Conservation (phyloP, 1,139 yeast species). For the Pichia sp. region DNA sequence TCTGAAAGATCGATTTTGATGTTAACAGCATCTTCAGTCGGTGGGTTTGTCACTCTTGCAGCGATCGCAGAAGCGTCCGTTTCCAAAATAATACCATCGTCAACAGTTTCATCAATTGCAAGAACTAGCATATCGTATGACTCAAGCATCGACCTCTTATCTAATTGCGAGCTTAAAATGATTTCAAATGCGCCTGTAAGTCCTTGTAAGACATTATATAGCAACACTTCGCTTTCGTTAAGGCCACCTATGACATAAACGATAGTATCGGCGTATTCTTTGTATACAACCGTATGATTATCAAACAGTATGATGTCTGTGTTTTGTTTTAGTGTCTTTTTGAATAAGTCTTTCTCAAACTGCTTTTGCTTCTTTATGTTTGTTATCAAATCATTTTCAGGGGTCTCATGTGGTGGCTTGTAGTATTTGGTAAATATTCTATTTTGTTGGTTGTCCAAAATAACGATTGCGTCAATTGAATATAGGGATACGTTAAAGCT, state of each 20-base stretch:
- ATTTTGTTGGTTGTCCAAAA: conserved; percentile 77
- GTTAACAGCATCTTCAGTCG: conserved; percentile 57
- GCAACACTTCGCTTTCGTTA: conserved; percentile 81
- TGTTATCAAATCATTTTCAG: conserved; percentile 29
- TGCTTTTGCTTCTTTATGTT: conserved; percentile 57
- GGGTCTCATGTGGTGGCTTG: conserved; percentile 49
- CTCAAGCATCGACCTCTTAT: conserved; percentile 72
- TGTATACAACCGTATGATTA: conserved; percentile 73
- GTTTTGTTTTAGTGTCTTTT: conserved; percentile 73
- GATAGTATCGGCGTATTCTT: conserved; percentile 71
- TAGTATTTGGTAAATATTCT: conserved; percentile 85
- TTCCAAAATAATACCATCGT: conserved; percentile 87
- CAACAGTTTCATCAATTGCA: conserved; percentile 88
- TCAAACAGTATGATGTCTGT: conserved; percentile 80
- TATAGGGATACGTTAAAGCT: conserved; percentile 66
- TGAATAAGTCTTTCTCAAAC: conserved; percentile 70
- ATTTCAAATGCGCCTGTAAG: conserved; percentile 77
- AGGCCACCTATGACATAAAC: conserved; percentile 66
- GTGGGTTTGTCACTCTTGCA: conserved; percentile 83
- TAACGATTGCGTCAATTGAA: conserved; percentile 69
- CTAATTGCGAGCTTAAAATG: conserved; percentile 69
- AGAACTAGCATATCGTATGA: conserved; percentile 81
- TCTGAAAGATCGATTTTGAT: conserved; percentile 76
- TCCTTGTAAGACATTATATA: conserved; percentile 74
- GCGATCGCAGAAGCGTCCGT: conserved; percentile 85